Percentiles rank a stretch among this genome's conserved stretches.
These are phyloP conservation scores for Penicillium sp. DNA, from an alignment of 2,329 filamentous ascomycete species.

Conservation along the genomic window DNA sequence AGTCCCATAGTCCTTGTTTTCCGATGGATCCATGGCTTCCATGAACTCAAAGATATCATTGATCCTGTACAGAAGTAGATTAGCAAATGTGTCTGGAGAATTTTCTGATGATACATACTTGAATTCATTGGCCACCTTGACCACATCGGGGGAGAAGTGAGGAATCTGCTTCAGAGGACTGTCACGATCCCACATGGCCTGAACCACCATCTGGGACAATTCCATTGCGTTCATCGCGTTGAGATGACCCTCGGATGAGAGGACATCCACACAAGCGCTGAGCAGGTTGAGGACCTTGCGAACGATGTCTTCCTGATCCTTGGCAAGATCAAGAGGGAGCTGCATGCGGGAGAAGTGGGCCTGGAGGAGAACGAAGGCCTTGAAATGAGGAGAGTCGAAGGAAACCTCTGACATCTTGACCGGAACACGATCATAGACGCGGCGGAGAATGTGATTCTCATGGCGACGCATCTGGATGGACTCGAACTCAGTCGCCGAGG, in stretches of 20 bases:
- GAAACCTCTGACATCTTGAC: conserved; percentile 88
- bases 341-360: conserved; percentile 98
- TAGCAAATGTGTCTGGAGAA: conserved; percentile 26
- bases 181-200: conserved; percentile 98
- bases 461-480: conserved; percentile 90
- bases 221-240: conserved; percentile 99
- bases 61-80: conserved; percentile 55
- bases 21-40: conserved; percentile 95
- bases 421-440: conserved; percentile 90
- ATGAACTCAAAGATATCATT: conserved; percentile 97
- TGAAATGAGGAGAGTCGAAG: conserved; percentile 96
- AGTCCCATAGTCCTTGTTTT: conserved; percentile 76
- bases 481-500: conserved; percentile 95
- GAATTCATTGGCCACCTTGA: conserved; percentile 77
- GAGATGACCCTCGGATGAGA: conserved; percentile 91
- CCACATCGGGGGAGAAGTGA: conserved; percentile 79
- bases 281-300: conserved; percentile 82
- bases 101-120: conserved; percentile 55
- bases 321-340: conserved; percentile 88
- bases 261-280: conserved; percentile 88
- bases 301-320: conserved; percentile 88
- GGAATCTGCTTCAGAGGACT: conserved; percentile 97
- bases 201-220: conserved; percentile 98
- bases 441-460: conserved; percentile 80
- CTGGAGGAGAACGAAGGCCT: conserved; percentile 94